Percentiles rank a stretch among this genome's conserved stretches.
Conservation (phyloP, 2,329 filamentous ascomycete species). For the Calycina herbarum region DNA sequence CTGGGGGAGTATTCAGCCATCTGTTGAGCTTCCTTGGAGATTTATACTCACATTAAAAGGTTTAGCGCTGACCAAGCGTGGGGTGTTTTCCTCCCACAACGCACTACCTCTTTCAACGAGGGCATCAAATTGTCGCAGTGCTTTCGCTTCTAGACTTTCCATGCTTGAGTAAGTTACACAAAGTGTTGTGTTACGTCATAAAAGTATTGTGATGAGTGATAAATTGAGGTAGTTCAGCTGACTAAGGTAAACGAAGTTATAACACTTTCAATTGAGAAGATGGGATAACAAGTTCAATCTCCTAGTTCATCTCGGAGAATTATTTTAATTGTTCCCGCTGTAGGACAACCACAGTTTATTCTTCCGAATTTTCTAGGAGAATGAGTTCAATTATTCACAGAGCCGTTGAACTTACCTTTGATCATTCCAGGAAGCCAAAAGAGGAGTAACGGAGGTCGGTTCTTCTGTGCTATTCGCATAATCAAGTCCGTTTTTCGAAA, state of each 20-base stretch:
- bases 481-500: too few relatives aligned
- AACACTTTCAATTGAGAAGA: background rate
- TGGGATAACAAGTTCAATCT: too few relatives aligned
- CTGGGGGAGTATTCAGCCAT: slow-evolving; percentile 15
- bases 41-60: background rate
- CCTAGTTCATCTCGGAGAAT: too few relatives aligned
- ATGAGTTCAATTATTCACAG: too few relatives aligned
- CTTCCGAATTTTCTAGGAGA: too few relatives aligned
- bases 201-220: background rate
- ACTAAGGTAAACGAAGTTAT: background rate
- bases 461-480: background rate
- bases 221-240: background rate
- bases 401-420: too few relatives aligned
- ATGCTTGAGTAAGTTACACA: background rate
- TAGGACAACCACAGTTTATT: too few relatives aligned
- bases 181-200: background rate
- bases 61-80: background rate
- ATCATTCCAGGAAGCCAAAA: too few relatives aligned
- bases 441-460: too few relatives aligned
- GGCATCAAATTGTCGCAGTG: slow-evolving; percentile 4
- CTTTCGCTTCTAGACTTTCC: slow-evolving; percentile 1
- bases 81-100: background rate
- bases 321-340: too few relatives aligned
- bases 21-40: background rate
- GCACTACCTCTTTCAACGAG: slow-evolving; percentile 3